A percentile compares a stretch with the other conserved stretches of the same genome.
phyloP scores from a whole-genome alignment of 108 stramenopile species.

The Pseudonitzschia delicatissima region DNA sequence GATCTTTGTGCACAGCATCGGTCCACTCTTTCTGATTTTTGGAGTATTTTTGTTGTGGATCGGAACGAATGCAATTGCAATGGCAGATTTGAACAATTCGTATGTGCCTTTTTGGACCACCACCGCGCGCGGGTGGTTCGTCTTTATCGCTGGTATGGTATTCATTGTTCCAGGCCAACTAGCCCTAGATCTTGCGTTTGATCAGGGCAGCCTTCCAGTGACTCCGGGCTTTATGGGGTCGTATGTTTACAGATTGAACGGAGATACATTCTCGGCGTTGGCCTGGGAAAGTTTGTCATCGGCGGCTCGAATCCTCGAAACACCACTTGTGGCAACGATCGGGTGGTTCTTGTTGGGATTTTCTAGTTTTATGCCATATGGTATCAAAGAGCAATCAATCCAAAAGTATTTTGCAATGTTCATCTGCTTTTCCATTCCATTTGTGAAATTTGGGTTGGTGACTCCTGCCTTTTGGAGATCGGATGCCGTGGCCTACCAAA shows the following conservation, averaged over 20 bases:
- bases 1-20: conserved; percentile 7
- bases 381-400: conserved; percentile 4
- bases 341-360: conserved; percentile 27
- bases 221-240: neutral
- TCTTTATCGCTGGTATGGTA: conserved; percentile 16
- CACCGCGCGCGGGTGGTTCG: conserved; percentile 11
- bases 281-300: neutral
- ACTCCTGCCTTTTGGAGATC: conserved; percentile 25
- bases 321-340: conserved; percentile 10
- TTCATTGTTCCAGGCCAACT: conserved; percentile 20
- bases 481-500: neutral
- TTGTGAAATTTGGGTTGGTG: conserved; percentile 8
- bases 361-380: conserved; percentile 25
- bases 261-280: conserved; percentile 10
- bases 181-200: conserved; percentile 29
- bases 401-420: conserved; percentile 21
- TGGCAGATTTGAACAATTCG: neutral
- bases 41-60: conserved; percentile 29
- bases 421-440: conserved; percentile 3
- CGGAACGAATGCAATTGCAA: conserved; percentile 16
- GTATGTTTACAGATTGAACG: conserved; percentile 9
- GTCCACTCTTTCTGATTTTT: conserved; percentile 11
- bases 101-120: conserved; percentile 23
- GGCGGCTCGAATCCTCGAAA: conserved; percentile 20
- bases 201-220: conserved; percentile 16